A percentile compares a stretch with the other conserved stretches of the same genome.
phyloP scores from a whole-genome alignment of 2,329 filamentous ascomycete genomes.

The Claviceps sp. region DNA sequence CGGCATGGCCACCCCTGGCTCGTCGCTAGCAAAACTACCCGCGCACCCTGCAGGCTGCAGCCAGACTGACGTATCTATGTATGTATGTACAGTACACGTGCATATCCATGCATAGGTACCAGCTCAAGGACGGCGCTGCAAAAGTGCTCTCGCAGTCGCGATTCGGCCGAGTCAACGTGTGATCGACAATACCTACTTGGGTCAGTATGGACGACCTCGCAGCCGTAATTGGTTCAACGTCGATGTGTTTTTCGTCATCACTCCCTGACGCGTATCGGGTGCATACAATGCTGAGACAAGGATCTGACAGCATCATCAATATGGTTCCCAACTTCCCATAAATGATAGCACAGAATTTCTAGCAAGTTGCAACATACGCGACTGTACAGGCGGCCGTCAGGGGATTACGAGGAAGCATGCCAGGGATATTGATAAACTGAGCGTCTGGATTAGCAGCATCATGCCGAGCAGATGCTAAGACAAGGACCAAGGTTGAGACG shows the following conservation, averaged over 20 bases:
- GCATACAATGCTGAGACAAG: slow-evolving; percentile 37
- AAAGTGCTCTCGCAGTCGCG: slow-evolving; percentile 16
- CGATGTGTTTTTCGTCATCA: slow-evolving; percentile 26
- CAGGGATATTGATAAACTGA: slow-evolving; percentile 29
- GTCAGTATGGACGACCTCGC: slow-evolving; percentile 9
- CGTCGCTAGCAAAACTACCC: too few species aligned
- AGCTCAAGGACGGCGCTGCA: slow-evolving; percentile 20
- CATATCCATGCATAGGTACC: slow-evolving; percentile 19
- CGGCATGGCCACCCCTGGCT: too few species aligned
- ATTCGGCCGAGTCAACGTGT: slow-evolving; percentile 51
- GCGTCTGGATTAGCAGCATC: slow-evolving; percentile 34
- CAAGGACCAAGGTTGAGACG: too few species aligned
- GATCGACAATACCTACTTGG: slow-evolving; percentile 64
- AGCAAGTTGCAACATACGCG: slow-evolving; percentile 33
- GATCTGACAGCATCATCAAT: slow-evolving; percentile 39
- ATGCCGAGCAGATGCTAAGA: slow-evolving; percentile 31
- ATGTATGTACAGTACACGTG: too few species aligned
- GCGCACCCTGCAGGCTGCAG: too few species aligned
- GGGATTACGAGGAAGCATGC: slow-evolving; percentile 42
- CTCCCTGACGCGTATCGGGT: slow-evolving; percentile 55
- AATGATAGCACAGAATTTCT: slow-evolving; percentile 30
- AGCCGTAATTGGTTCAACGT: slow-evolving; percentile 28
- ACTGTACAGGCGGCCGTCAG: slow-evolving; percentile 40
- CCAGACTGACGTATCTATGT: too few species aligned
- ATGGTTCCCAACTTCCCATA: slow-evolving; percentile 24